Conservation (phyloP, 306 rosid species). For the Cicer yamashitae region DNA sequence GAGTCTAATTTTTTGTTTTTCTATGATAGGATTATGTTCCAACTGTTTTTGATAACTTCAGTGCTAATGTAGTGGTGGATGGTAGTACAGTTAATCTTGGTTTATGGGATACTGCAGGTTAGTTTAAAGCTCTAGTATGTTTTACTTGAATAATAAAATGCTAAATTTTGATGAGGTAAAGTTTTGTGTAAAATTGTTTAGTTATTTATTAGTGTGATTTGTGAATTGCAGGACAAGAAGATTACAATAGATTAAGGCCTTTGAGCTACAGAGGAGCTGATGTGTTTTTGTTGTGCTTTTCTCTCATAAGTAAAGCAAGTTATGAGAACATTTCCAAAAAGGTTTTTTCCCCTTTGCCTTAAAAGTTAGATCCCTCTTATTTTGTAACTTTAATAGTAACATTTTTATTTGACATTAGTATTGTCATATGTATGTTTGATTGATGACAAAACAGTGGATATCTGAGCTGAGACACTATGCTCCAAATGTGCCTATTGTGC, state of each 20-base stretch:
- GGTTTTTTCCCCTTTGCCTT: slow-evolving; percentile 48
- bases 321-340: slow-evolving; percentile 90
- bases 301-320: slow-evolving; percentile 91
- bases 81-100: slow-evolving; percentile 73
- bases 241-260: slow-evolving; percentile 94
- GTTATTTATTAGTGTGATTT: slow-evolving; percentile 10
- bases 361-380: not conserved
- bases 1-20: slow-evolving; percentile 35
- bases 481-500: slow-evolving; percentile 74
- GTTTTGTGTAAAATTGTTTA: not conserved
- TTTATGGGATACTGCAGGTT: slow-evolving; percentile 85
- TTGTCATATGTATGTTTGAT: slow-evolving; percentile 24
- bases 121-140: not conserved
- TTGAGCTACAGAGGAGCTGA: slow-evolving; percentile 96
- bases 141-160: not conserved
- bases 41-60: slow-evolving; percentile 75
- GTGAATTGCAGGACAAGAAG: slow-evolving; percentile 78
- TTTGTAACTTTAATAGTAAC: not conserved
- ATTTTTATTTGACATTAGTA: slow-evolving; percentile 19
- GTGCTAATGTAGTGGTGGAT: slow-evolving; percentile 72
- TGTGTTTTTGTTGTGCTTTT: slow-evolving; percentile 88
- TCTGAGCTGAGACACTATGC: slow-evolving; percentile 81
- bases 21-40: slow-evolving; percentile 78
- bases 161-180: not conserved
- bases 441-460: slow-evolving; percentile 64